Conservation (phyloP, 805 yeast genomes). For the Candida easanensis region DNA sequence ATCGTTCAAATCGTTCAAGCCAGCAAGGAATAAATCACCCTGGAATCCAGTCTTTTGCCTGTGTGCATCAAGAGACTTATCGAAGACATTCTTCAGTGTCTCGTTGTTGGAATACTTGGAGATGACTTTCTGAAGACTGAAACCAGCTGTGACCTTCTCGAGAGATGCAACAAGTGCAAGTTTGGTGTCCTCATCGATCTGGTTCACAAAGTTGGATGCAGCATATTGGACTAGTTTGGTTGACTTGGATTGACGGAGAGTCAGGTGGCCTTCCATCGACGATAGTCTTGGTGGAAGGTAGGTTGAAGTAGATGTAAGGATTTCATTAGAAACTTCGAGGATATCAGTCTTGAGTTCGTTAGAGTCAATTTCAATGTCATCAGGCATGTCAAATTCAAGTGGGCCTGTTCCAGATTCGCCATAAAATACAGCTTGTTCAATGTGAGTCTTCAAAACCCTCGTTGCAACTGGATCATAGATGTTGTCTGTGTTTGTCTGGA, state of each 20-base stretch:
- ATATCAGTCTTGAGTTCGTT: conserved; percentile 52
- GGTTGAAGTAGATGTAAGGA: conserved; percentile 52
- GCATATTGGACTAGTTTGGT: conserved; percentile 44
- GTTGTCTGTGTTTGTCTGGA: conserved; percentile 21
- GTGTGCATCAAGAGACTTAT: conserved; percentile 7
- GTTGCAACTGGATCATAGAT: conserved; percentile 30
- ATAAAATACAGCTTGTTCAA: conserved; percentile 82
- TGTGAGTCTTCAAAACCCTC: conserved; percentile 54
- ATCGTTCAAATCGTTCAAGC: conserved; percentile 26
- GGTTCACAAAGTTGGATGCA: conserved; percentile 41
- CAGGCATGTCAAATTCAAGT: conserved; percentile 44
- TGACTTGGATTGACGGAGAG: conserved; percentile 44
- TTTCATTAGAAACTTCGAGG: conserved; percentile 47
- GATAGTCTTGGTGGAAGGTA: conserved; percentile 55
- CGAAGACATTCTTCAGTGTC: conserved; percentile 4
- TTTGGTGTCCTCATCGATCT: conserved; percentile 33
- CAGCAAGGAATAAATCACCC: conserved; percentile 26
- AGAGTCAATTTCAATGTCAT: conserved; percentile 41
- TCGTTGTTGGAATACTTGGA: conserved; percentile 5
- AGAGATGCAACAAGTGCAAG: conserved; percentile 37
- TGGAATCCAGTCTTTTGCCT: conserved; percentile 17
- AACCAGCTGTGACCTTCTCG: conserved; percentile 48
- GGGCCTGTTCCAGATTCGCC: conserved; percentile 42
- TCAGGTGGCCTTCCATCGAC: conserved; percentile 49
- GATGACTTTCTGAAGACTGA: conserved; percentile 11